Conservation (phyloP, 208 protist species). For the Crithidia thermophila region DNA sequence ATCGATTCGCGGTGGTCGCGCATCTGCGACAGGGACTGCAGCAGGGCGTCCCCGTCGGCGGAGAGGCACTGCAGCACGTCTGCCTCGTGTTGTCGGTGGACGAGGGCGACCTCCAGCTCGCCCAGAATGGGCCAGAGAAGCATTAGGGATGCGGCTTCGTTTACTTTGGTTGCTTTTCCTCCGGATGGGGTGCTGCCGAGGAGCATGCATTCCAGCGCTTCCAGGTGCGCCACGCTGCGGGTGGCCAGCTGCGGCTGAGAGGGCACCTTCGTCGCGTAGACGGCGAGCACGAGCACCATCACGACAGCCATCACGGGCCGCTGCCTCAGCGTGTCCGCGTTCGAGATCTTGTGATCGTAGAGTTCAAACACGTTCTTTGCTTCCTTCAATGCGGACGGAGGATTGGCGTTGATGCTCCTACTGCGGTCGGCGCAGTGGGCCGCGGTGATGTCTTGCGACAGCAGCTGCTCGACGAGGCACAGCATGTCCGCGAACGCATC, state of each 20-base stretch:
- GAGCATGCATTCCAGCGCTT: conserved; percentile 28
- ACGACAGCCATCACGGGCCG: conserved; percentile 51
- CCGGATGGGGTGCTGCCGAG: neutral
- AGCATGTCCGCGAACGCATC: conserved; percentile 30
- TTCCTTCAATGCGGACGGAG: neutral
- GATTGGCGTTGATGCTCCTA: no score
- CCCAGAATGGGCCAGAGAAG: conserved; percentile 32
- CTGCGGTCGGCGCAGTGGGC: neutral
- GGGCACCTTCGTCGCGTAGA: conserved; percentile 28
- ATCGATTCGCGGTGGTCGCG: conserved; percentile 8
- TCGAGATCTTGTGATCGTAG: conserved; percentile 27
- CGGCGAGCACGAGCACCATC: conserved; percentile 47
- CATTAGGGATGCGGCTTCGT: neutral
- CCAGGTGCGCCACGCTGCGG: conserved; percentile 38
- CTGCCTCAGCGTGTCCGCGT: conserved; percentile 11
- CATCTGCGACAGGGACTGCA: conserved; percentile 18
- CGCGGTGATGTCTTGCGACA: conserved; percentile 1
- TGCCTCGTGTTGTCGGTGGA: conserved; percentile 48
- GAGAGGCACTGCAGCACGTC: conserved; percentile 42
- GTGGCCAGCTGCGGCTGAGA: conserved; percentile 32
- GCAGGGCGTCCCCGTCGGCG: conserved; percentile 16
- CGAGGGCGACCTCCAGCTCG: conserved; percentile 45
- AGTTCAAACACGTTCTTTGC: conserved; percentile 16
- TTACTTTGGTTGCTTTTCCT: neutral
- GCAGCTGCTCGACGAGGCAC: conserved; percentile 29